Conservation (phyloP, 2,329 filamentous ascomycete species). For the Periconia digitata region DNA sequence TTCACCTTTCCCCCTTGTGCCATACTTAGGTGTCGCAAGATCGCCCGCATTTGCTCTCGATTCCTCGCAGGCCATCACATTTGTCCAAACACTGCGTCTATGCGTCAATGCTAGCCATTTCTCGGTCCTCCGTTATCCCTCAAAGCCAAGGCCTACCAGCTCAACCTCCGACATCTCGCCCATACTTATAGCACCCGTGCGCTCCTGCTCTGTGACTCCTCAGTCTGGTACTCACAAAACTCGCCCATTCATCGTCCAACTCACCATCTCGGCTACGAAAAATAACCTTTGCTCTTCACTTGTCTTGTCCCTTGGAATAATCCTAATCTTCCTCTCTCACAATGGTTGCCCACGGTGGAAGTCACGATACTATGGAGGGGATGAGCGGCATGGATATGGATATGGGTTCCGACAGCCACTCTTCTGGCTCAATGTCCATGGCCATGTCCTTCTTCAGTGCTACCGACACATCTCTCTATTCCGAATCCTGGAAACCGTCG, state of each 20-base stretch:
- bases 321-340: conserved; percentile 2
- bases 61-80: conserved; percentile 9
- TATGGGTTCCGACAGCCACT: conserved; percentile 21
- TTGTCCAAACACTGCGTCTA: conserved; percentile 9
- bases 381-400: conserved; percentile 19
- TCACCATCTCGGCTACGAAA: background rate
- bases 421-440: conserved; percentile 44
- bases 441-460: conserved; percentile 66
- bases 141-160: conserved; percentile 19
- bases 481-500: conserved; percentile 71
- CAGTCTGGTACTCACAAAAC: conserved; percentile 36
- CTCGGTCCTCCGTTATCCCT: conserved; percentile 7
- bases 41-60: conserved; percentile 30
- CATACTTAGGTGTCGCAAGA: conserved; percentile 36
- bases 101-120: conserved; percentile 35
- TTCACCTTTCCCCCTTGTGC: conserved; percentile 32
- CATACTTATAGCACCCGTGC: too few relatives aligned
- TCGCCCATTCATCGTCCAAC: conserved; percentile 2
- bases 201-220: background rate
- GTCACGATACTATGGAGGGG: conserved; percentile 13
- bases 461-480: conserved; percentile 66
- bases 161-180: too few relatives aligned
- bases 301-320: background rate
- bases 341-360: conserved; percentile 38
- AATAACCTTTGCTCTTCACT: background rate